Base-by-base conservation (phyloP, 495 filamentous ascomycete genomes). In the Penicillium coffeae region DNA sequence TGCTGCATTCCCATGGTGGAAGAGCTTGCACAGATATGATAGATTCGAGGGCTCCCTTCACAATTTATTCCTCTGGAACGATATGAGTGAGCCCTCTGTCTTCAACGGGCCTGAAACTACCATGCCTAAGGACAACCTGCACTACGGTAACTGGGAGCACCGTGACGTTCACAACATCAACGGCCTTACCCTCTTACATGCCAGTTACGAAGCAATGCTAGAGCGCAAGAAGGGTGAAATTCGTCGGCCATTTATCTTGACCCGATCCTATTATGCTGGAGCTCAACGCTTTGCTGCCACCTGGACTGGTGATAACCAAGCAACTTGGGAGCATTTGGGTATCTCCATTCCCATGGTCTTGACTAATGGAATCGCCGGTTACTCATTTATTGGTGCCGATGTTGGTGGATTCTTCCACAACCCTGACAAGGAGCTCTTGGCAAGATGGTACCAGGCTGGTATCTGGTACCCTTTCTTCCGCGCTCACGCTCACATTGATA, bases 391-490 rank as follows among this genome's bases (percentile, higher is more conserved):
- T 7, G 94, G 93, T 27, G 92, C 93, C 16, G 93, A 98, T 65
- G 93, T 98, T 13, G 94, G 92, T 30, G 93, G 93, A 30, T 98
- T 98, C 79, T 98, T 98, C 59, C 90, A 93, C 41, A 96, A 98
- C 68, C 93, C 93, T 0, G 83, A 82, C 50, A 90, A 89, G 60
- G 91, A 97, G 45, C 82, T 98, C 7, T 75, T 92, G 43, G 88
- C 88, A 3, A 83, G 93, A 21, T 98, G 94, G 93, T 98, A 95
- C 67, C 93, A 98, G 66, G 82, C 90, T 33, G 94, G 93, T 45
- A 89, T 89, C 34, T 98, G 95, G 81, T 97, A 97, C 64, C 93
- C 93, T 16, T 98, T 97, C 78, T 95, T 96, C 86, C 87, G 93
- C 34, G 93, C 80, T n/a, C 93, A 98, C 59, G 93, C 93, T 14